Evolutionary conservation across 129 eudicot species (phyloP).

Genomic region (Lactuca saligna): DNA sequence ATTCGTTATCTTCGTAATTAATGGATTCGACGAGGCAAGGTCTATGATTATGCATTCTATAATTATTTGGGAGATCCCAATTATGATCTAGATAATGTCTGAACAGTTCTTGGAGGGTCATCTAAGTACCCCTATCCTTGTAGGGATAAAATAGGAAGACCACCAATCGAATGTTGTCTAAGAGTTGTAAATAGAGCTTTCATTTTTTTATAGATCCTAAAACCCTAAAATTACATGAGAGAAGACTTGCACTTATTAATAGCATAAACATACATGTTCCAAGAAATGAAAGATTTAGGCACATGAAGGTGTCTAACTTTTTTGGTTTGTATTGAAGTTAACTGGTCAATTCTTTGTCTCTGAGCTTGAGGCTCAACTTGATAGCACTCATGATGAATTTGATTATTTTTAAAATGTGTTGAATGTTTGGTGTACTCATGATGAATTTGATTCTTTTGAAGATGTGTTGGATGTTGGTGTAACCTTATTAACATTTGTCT

Average conservation of each 20-base stretch:
- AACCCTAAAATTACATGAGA: slow-evolving; percentile 29
- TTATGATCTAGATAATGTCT: slow-evolving; percentile 6
- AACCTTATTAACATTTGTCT: slow-evolving; percentile 22
- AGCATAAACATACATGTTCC: no score
- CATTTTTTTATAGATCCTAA: slow-evolving; percentile 45
- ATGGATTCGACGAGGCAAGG: slow-evolving; percentile 38
- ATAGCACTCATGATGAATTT: slow-evolving; percentile 18
- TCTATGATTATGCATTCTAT: slow-evolving; percentile 52
- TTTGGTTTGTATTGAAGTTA: slow-evolving; percentile 43
- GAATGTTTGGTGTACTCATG: slow-evolving; percentile 22
- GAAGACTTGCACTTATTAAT: slow-evolving; percentile 22
- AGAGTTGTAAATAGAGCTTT: background rate
- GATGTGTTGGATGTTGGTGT: slow-evolving; percentile 35
- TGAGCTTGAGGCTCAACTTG: slow-evolving; percentile 30
- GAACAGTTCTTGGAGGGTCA: slow-evolving; percentile 54
- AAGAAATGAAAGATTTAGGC: background rate
- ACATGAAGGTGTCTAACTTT: slow-evolving; percentile 48
- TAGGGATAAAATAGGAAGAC: slow-evolving; percentile 58
- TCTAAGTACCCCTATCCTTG: slow-evolving; percentile 49
- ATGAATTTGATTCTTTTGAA: slow-evolving; percentile 14
- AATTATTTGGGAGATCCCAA: slow-evolving; percentile 58
- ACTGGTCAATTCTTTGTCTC: slow-evolving; percentile 35
- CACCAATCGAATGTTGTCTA: slow-evolving; percentile 17
- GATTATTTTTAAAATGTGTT: slow-evolving; percentile 37
- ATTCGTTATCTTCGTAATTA: slow-evolving; percentile 21